Evolutionary conservation across 345 rosid genomes (phyloP).

Genomic region (Draba incana): DNA sequence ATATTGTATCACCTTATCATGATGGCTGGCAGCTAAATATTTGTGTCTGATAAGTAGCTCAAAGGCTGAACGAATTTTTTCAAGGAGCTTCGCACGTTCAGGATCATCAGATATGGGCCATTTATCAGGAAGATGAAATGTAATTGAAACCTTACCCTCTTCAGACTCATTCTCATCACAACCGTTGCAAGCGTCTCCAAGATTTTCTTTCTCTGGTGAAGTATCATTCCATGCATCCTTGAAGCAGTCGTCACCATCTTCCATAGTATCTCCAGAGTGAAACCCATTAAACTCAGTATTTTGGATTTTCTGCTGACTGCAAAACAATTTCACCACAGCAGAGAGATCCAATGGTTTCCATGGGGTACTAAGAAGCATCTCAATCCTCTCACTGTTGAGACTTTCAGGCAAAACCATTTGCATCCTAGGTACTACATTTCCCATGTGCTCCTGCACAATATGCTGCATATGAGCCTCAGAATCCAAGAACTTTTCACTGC

Average conservation of each 20-base stretch:
- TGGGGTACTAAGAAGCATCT: constrained; percentile 67
- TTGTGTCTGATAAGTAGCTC: constrained; percentile 76
- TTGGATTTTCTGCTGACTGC: constrained; percentile 49
- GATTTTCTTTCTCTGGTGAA: constrained; percentile 62
- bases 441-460: constrained; percentile 76
- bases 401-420: constrained; percentile 77
- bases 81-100: constrained; percentile 81
- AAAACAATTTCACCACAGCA: constrained; percentile 60
- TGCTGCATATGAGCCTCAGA: constrained; percentile 79
- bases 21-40: constrained; percentile 80
- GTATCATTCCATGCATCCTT: constrained; percentile 81
- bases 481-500: constrained; percentile 63
- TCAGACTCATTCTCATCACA: constrained; percentile 50
- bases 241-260: constrained; percentile 67
- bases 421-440: constrained; percentile 71
- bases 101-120: constrained; percentile 80
- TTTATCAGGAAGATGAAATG: constrained; percentile 49
- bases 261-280: constrained; percentile 45
- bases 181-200: constrained; percentile 48
- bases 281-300: constrained; percentile 50
- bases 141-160: constrained; percentile 41
- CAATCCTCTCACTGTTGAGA: constrained; percentile 66
- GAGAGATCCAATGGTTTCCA: constrained; percentile 92
- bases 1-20: constrained; percentile 72
- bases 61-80: constrained; percentile 65